These are phyloP conservation scores for Rhizopus arrhizus DNA, from an alignment of 371 early-diverging fungal genomes.

Conservation along the genomic window DNA sequence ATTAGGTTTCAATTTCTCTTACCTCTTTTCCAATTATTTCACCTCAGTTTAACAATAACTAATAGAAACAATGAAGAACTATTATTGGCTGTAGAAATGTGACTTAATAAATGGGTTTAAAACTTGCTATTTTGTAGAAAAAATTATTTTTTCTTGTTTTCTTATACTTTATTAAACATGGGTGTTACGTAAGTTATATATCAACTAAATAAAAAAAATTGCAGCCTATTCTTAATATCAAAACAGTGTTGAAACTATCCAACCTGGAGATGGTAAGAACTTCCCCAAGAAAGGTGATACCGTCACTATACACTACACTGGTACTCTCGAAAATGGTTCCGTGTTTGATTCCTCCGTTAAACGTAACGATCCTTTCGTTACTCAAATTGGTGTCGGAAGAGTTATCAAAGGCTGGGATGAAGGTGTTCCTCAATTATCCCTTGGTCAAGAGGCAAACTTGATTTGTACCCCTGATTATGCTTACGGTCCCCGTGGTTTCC, in stretches of 20 bases:
- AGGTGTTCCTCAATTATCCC: slow-evolving; percentile 85
- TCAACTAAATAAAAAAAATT: background rate
- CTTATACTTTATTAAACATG: slow-evolving; percentile 31
- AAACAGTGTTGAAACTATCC: slow-evolving; percentile 45
- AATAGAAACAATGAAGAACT: background rate
- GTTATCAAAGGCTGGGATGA: slow-evolving; percentile 88
- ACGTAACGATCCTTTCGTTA: slow-evolving; percentile 77
- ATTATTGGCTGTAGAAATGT: background rate
- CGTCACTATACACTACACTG: slow-evolving; percentile 75
- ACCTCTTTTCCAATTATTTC: too few relatives aligned
- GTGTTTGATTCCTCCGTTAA: slow-evolving; percentile 89
- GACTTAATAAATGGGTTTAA: background rate
- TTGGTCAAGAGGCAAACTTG: slow-evolving; percentile 73
- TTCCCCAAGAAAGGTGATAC: slow-evolving; percentile 85
- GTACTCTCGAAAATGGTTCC: slow-evolving; percentile 68
- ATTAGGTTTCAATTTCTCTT: too few relatives aligned
- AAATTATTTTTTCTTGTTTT: slow-evolving; percentile 8
- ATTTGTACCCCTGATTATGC: slow-evolving; percentile 77
- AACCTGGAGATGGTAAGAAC: slow-evolving; percentile 74
- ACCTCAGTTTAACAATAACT: too few relatives aligned
- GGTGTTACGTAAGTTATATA: slow-evolving; percentile 45
- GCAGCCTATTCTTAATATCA: background rate
- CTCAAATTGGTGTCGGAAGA: slow-evolving; percentile 88
- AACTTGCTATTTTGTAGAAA: background rate
- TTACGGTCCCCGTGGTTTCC: slow-evolving; percentile 71